Conservation (phyloP, 2,329 filamentous ascomycete genomes). For the Sporothrix brunneoviolacea region DNA sequence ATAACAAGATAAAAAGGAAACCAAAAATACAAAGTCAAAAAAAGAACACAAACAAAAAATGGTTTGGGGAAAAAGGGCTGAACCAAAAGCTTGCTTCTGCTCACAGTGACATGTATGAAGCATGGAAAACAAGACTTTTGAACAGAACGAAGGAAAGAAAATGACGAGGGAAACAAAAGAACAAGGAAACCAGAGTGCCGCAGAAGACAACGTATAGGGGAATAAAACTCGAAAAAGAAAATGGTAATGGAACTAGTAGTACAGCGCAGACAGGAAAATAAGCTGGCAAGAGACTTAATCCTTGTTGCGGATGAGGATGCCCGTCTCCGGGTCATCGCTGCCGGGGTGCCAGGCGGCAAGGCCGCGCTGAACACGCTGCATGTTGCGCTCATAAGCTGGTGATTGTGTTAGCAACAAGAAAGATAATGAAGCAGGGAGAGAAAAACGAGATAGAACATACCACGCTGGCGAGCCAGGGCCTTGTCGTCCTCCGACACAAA, state of each 20-base stretch:
- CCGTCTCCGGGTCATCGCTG: slow-evolving; percentile 20
- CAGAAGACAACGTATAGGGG: slow-evolving; percentile 3
- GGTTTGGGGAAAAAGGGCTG: too few species aligned
- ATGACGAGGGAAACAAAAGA: not conserved
- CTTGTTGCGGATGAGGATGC: slow-evolving; percentile 20
- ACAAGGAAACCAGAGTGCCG: not conserved
- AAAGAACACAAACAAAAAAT: not conserved
- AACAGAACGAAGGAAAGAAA: not conserved
- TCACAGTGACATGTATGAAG: too few species aligned
- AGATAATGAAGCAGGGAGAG: not conserved
- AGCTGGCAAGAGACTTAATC: slow-evolving; percentile 3
- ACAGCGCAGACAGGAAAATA: not conserved
- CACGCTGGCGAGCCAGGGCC: slow-evolving; percentile 17
- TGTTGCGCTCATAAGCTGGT: slow-evolving; percentile 19
- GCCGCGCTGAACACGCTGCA: slow-evolving; percentile 18
- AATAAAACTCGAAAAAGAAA: slow-evolving; percentile 3
- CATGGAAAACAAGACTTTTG: not conserved
- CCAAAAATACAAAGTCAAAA: not conserved
- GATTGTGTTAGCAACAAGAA: not conserved
- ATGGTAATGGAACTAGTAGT: not conserved
- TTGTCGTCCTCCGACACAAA: slow-evolving; percentile 21
- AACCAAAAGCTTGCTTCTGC: too few species aligned
- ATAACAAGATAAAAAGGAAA: not conserved
- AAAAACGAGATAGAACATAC: slow-evolving; percentile 9
- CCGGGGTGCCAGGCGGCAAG: slow-evolving; percentile 19